phyloP scores from a whole-genome alignment of 306 rosid genomes.

The Trifolium subterraneum region DNA sequence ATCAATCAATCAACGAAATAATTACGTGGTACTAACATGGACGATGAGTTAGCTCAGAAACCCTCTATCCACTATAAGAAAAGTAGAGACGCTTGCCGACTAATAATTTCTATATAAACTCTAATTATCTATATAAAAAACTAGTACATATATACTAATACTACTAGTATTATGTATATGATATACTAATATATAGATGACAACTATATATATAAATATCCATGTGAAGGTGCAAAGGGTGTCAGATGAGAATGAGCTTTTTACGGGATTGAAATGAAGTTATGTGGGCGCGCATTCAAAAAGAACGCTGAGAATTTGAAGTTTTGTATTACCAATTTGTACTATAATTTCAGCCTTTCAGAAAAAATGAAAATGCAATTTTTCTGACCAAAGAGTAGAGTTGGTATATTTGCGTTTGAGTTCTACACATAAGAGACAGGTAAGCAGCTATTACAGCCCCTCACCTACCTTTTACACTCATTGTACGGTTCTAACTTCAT shows the following conservation, averaged over 20 bases:
- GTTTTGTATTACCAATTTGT: slow-evolving; percentile 45
- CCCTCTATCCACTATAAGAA: too few species aligned
- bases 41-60: too few species aligned
- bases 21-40: too few species aligned
- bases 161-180: too few species aligned
- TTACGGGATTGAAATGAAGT: slow-evolving; percentile 49
- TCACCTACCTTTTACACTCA: slow-evolving; percentile 49
- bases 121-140: too few species aligned
- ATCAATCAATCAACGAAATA: too few species aligned
- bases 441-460: slow-evolving; percentile 50
- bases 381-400: slow-evolving; percentile 37
- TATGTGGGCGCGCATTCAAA: slow-evolving; percentile 49
- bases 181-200: too few species aligned
- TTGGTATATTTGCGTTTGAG: slow-evolving; percentile 39
- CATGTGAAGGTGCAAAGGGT: slow-evolving; percentile 34
- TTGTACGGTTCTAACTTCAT: slow-evolving; percentile 36
- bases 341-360: slow-evolving; percentile 44
- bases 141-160: too few species aligned
- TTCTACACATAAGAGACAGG: slow-evolving; percentile 42
- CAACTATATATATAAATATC: not conserved
- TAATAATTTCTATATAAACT: too few species aligned
- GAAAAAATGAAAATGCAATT: slow-evolving; percentile 44
- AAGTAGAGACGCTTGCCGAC: too few species aligned
- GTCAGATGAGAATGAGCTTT: slow-evolving; percentile 50
- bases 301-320: slow-evolving; percentile 42